Conservation (phyloP, 2,329 filamentous ascomycete species). For the Alternaria angustiovoidea region DNA sequence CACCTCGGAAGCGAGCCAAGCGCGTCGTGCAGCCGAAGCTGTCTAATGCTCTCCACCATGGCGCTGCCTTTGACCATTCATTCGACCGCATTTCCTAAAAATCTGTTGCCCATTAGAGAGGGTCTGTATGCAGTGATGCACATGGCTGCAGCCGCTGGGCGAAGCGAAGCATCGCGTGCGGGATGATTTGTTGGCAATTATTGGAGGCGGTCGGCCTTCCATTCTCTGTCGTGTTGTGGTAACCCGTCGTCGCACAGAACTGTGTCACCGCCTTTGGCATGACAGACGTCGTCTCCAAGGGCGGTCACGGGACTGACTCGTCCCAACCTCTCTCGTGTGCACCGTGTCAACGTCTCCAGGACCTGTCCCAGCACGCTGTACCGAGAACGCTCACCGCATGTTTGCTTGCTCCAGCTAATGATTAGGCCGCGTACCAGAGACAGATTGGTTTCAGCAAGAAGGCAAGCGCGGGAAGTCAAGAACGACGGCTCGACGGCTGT, state of each 20-base stretch:
- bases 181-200: conserved; percentile 28
- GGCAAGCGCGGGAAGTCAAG: conserved; percentile 45
- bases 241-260: not conserved
- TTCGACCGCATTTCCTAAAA: conserved; percentile 20
- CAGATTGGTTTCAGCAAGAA: conserved; percentile 42
- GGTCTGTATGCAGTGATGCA: conserved; percentile 20
- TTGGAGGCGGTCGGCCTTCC: conserved; percentile 22
- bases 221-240: conserved; percentile 7
- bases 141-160: conserved; percentile 32
- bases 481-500: conserved; percentile 37
- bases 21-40: conserved; percentile 30
- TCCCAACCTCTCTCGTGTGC: conserved; percentile 6
- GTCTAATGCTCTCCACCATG: conserved; percentile 32
- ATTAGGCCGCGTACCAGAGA: conserved; percentile 30
- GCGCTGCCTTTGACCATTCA: conserved; percentile 25
- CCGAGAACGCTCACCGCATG: conserved; percentile 32
- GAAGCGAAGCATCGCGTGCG: conserved; percentile 26
- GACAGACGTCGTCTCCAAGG: conserved; percentile 1
- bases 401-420: conserved; percentile 29
- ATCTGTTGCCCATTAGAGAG: conserved; percentile 25
- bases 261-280: conserved; percentile 8
- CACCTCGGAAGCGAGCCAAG: conserved; percentile 25
- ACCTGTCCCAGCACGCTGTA: conserved; percentile 5
- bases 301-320: conserved; percentile 25
- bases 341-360: conserved; percentile 2